Base-by-base conservation (phyloP, 306 rosid species). In the Prunus mongolica region DNA sequence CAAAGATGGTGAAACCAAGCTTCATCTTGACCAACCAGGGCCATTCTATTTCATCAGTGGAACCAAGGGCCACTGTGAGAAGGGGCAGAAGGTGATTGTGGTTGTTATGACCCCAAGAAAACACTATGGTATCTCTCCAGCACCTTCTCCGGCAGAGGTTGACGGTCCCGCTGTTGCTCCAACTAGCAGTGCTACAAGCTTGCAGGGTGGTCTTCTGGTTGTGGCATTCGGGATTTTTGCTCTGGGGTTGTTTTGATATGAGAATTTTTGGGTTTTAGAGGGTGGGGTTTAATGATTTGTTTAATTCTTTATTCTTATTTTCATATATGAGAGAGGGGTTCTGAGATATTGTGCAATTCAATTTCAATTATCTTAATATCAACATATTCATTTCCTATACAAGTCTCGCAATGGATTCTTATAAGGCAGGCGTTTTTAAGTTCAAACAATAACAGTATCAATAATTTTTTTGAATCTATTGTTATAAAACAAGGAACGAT, bases 31-130 rank as follows among this genome's bases (percentile, higher is more conserved):
- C 24, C 84, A 69, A 14, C 64, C 96, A 10, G 97, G 99, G 2
- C 86, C 99, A 12, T 87, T 78, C 75, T 90, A 85, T 66, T 95
- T 95, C 91, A 86, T 92, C 30, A 95, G 97, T 72, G 98, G 98
- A 41, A 86, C 75, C 30, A 82, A 87, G 78, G 97, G 91, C 5
- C 90, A 88, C 76, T 95, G 98, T 69, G 86, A 88, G 79, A 86
- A 90, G 82, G 97, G 97, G 13, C 96, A 90, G 82, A 95, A 88
- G 88, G 25, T 95, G 34, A 7, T 73, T 60, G 87, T 95, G 52
- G 97, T 95, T 22, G 99, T 95, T 3, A 18, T 95, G 22, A 56
- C 97, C 67, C 97, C 87, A 12, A 89, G 86, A 70, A 52, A 25
- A 56, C 67, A 47, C 78, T 8, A 19, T 1, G 74, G 72, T 1